Evolutionary conservation across 768 basidiomycete genomes (phyloP), one percentile per base, ranked within the genome.

Genomic region (Tremella mesenterica): DNA sequence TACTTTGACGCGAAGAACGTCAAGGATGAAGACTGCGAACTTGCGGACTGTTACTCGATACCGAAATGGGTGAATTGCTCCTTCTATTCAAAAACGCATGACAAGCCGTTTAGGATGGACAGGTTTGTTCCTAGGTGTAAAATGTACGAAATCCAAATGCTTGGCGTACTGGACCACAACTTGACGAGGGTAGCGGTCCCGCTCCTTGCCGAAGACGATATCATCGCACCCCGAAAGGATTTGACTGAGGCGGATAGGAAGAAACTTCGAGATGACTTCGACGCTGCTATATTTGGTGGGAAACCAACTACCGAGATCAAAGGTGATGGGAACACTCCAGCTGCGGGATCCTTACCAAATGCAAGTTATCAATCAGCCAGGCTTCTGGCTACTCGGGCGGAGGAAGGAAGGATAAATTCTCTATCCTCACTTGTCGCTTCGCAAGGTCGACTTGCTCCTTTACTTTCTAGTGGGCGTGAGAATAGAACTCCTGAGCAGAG

Each of bases 81-180:
- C 29, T 76, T 75, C 56, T 76, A 75, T 58, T 70, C 71, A 1
- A 67, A 68, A 26, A 71, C 75, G 16, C 70, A 73, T 52, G 76
- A 76, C 63, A 75, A 75, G 52, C 76, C 76, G 10, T 74, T 75
- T 56, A 70, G 75, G 6, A 56, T 64, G 26, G 76, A 61, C 60
- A 91, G 93, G 56, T 97, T 96, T 69, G 78, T 96, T 23, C 85
- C 89, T 4, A 82, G 93, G 27, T 90, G 87, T n/a, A 88, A 88
- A 75, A 93, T 95, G 89, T 88, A 90, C 64, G 88, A 92, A 67
- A 89, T 95, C 33, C 86, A 95, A 66, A 92, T 88, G 86, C 80
- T 95, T 1, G 92, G 92, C 5, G 76, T 93, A 8, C 77, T 93
- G 39, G 90, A 90, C 60, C 87, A 92, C 61, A 90, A 93, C 61